Base-by-base conservation (phyloP, 2,329 filamentous ascomycete species). In the Lasiodiplodia sp. region DNA sequence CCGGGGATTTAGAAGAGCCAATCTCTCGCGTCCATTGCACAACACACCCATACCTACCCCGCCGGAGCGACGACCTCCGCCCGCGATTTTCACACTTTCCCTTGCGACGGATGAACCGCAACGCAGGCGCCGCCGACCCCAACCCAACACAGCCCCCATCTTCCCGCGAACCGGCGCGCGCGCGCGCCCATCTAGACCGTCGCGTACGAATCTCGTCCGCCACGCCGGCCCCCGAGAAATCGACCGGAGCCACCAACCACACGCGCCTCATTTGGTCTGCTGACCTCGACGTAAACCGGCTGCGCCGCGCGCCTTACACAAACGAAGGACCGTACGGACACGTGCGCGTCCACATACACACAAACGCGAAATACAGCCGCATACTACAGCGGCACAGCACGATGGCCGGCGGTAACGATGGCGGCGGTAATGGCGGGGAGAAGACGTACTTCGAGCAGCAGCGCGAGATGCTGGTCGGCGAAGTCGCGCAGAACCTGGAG, bases 401-500 rank as follows among this genome's bases (percentile, higher is more conserved):
- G 14, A 62, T 31, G 38, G 25, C 25, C 18, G 38, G 16, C 38
- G 11, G 23, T 16, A 28, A 52, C 31, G 28, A 10, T 16, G 6
- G 11, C 65, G 44, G 70, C 69, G 40, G 44, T 28, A 38, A 28
- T 23, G 34, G 18, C 62, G 69, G 71, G 1, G 71, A 75, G 40
- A 76, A 77, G 71, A 71, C 89, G 0, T 92, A 91, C 73, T 95
- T 94, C 74, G 91, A 94, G 76, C 87, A 91, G 76, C 92, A 95
- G 81, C 87, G 92, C 70, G 90, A 91, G 74, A 83, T 88, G 7
- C 84, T 94, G 37, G 84, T 94, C 4, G 84, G 86, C 57, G 92
- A 94, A 72, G 92, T 94, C 73, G 91, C 90, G 70, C 85, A 89
- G 51, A 68, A 60, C 70, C 85, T 99, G 78, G 96, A 98, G 76